phyloP scores from a whole-genome alignment of 345 rosid genomes.

The Populus tremula region DNA sequence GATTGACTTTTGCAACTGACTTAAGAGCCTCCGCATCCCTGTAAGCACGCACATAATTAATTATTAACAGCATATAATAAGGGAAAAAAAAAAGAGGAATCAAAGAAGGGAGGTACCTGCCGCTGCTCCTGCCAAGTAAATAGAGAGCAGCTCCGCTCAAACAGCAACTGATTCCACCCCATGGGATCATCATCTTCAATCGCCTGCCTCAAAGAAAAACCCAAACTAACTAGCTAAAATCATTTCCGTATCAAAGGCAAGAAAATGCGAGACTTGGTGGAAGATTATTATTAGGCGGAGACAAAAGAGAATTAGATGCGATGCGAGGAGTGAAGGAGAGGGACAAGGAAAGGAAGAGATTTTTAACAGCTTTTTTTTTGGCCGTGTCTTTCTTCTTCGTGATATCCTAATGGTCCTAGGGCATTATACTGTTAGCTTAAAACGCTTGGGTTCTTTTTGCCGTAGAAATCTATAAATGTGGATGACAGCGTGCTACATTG shows the following conservation, averaged over 20 bases:
- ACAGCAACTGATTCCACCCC: slow-evolving; percentile 91
- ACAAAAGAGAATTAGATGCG: slow-evolving; percentile 35
- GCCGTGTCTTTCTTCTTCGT: neutral
- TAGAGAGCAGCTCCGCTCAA: slow-evolving; percentile 83
- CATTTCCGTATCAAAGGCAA: neutral
- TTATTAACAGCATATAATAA: neutral
- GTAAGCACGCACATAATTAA: neutral
- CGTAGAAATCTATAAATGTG: no score
- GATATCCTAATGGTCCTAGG: neutral
- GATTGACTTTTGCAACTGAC: slow-evolving; percentile 70
- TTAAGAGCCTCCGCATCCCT: slow-evolving; percentile 85
- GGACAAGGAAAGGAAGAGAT: slow-evolving; percentile 3
- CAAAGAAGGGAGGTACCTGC: slow-evolving; percentile 44
- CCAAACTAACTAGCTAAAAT: neutral
- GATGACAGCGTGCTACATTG: no score
- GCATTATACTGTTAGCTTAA: no score
- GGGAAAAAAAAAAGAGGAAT: neutral
- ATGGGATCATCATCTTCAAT: slow-evolving; percentile 56
- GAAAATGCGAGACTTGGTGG: neutral
- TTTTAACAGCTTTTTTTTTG: neutral
- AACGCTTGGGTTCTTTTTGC: no score
- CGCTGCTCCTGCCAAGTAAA: slow-evolving; percentile 88
- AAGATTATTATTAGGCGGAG: neutral
- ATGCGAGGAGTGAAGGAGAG: slow-evolving; percentile 27
- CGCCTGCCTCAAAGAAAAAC: neutral